Base-by-base conservation (phyloP, 257 asterid genomes). In the Rauvolfia tetraphylla region DNA sequence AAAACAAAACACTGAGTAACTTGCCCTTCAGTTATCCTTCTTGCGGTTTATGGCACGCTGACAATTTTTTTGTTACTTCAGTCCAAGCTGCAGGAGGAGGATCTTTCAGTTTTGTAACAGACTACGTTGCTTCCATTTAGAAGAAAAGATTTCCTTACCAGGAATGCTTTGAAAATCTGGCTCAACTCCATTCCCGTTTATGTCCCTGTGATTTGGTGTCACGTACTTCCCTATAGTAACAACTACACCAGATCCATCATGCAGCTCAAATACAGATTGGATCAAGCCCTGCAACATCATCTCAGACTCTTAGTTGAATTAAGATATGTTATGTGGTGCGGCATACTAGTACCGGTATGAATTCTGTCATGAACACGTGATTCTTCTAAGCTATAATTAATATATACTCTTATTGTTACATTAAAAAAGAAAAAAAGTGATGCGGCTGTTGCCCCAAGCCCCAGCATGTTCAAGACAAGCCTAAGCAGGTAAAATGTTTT, bases 141-240 rank as follows among this genome's bases (percentile, higher is more conserved):
- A 25, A 22, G 59, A 61, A 57, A 46, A 15, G 59, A 62, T 48
- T 7, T 46, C 17, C 84, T 81, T 86, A 92, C 98, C 92, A 76
- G 98, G 98, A 53, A 90, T 59, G 78, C 86, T 91, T 41, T 81
- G 90, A 78, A 91, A 95, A 91, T 95, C 99, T 34, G 99, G 98
- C 62, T 93, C 96, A 71, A 95, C 83, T 42, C 99, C 99, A 29
- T 91, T 91, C 76, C 96, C 95, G 68, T 95, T 95, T 41, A 95
- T 95, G 87, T 95, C 97, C 86, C 79, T 74, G 82, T 86, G 96
- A 74, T 89, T 90, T 57, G 99, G 98, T 0, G 99, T 92, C 72
- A 89, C 99, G 77, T 95, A 95, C 89, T 92, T 95, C 82, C 98
- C 98, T 68, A 95, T 83, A 23, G 99, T 95, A 83, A 95, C 96